These are phyloP conservation scores for Pseudocercospora crystallina DNA, from an alignment of 2,329 filamentous ascomycete species.

Conservation along the genomic window DNA sequence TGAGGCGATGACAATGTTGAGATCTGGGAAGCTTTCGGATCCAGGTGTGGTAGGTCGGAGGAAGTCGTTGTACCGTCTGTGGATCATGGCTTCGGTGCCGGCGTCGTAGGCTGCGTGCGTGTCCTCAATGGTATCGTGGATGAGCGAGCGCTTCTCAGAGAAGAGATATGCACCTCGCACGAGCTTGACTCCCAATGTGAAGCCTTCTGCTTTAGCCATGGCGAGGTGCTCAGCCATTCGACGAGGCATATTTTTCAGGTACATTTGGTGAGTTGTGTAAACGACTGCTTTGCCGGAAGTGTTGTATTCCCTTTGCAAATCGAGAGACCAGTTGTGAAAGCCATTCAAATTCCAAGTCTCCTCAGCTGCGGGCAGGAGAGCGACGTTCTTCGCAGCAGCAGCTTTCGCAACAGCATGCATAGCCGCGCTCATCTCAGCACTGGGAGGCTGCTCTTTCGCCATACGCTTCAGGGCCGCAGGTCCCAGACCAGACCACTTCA, in stretches of 20 bases:
- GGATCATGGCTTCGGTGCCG: constrained; percentile 67
- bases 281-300: constrained; percentile 63
- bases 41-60: constrained; percentile 45
- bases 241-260: constrained; percentile 44
- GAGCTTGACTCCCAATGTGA: constrained; percentile 57
- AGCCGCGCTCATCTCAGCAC: constrained; percentile 63
- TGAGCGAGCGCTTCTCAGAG: constrained; percentile 51
- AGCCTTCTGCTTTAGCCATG: constrained; percentile 46
- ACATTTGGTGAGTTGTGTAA: constrained; percentile 65
- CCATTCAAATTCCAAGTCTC: constrained; percentile 75
- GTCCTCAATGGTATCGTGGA: constrained; percentile 54
- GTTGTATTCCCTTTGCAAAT: constrained; percentile 64
- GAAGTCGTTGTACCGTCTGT: constrained; percentile 58
- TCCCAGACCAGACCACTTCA: constrained; percentile 80
- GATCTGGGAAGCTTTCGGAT: constrained; percentile 39
- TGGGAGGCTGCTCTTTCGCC: constrained; percentile 61
- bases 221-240: constrained; percentile 43
- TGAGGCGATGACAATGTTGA: constrained; percentile 71
- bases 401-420: constrained; percentile 74
- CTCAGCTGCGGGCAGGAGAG: constrained; percentile 82
- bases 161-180: constrained; percentile 59
- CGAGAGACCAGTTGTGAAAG: constrained; percentile 76
- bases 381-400: constrained; percentile 67
- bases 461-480: constrained; percentile 68
- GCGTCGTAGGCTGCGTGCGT: constrained; percentile 68